These are phyloP conservation scores for Juglanconis juglandina DNA, from an alignment of 2,329 filamentous ascomycete genomes.

Conservation along the genomic window DNA sequence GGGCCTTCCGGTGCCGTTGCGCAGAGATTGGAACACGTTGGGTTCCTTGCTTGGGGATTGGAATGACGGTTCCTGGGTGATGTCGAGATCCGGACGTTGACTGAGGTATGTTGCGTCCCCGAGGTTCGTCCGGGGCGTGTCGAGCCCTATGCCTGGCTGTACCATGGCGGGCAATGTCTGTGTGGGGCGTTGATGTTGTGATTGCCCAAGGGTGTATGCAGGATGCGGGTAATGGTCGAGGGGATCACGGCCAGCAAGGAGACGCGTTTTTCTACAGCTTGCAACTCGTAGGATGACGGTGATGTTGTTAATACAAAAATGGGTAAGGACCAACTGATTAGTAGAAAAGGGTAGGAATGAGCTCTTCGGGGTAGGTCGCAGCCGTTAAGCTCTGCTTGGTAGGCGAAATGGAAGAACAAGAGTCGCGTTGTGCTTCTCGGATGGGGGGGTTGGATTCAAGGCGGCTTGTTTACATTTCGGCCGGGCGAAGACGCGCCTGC, in stretches of 20 bases:
- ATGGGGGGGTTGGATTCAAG: neutral
- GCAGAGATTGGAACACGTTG: slow-evolving; percentile 72
- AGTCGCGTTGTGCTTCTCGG: slow-evolving; percentile 9
- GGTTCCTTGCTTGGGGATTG: slow-evolving; percentile 73
- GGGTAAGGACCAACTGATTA: slow-evolving; percentile 9
- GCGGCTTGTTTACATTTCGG: slow-evolving; percentile 14
- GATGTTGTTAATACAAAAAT: slow-evolving; percentile 8
- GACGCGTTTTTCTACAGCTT: slow-evolving; percentile 13
- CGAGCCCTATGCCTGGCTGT: slow-evolving; percentile 63
- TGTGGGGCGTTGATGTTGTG: neutral
- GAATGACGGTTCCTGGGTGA: slow-evolving; percentile 85
- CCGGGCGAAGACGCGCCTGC: slow-evolving; percentile 11
- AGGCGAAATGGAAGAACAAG: neutral
- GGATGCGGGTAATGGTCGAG: neutral
- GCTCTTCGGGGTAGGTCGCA: slow-evolving; percentile 5
- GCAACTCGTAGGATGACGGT: slow-evolving; percentile 2
- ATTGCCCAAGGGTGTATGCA: neutral
- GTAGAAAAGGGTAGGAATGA: neutral
- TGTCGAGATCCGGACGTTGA: slow-evolving; percentile 70
- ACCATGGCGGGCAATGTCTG: slow-evolving; percentile 51
- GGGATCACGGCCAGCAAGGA: neutral
- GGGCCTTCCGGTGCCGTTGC: slow-evolving; percentile 56
- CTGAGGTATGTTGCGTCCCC: slow-evolving; percentile 80
- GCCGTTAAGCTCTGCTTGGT: slow-evolving; percentile 9
- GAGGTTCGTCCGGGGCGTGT: slow-evolving; percentile 81